Base-by-base conservation (phyloP, 1,284 basidiomycete genomes). In the Ganoderma sinense region DNA sequence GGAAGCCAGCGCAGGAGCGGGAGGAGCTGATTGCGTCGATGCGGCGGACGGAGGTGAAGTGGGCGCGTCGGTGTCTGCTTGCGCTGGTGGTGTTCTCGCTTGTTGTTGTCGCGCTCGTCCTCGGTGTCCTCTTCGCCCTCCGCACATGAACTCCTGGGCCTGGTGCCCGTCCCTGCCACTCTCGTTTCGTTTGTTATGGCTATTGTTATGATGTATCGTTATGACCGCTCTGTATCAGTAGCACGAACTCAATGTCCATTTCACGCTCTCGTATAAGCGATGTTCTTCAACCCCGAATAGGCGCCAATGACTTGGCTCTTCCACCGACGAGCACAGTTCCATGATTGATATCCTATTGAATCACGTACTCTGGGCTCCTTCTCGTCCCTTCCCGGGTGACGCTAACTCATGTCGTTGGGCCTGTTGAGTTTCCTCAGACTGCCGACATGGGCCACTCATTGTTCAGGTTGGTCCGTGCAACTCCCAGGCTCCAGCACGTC, bases 21-120 rank as follows among this genome's bases (percentile, higher is more conserved):
- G 69, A 75, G 65, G 77, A 80, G 68, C 72, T 84, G 31, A 74
- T 85, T 36, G 73, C 70, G 23, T 74, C 78, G 61, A 79, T 85
- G 80, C 77, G 82, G 58, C 71, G 69, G 14, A 74, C 80, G 5
- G 84, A 85, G 65, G 53, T 72, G 20, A 84, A 84, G 65, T 85
- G 84, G 84, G 83, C 83, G 14, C 79, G 77, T 66, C 80, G 84
- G 10, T 84, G 84, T 72, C 75, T 84, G 16, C 40, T 36, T 40
- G 68, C 68, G 4, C 64, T 69, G 48, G 18, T 36, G 43, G 31
- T 62, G 29, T 43, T 59, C 26, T 31, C 36, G 14, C 59, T 69
- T 53, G n/a, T 62, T 8, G 36, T 53, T 1, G 40, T 41, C 16
- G 64, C 64, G 0, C 16, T 69, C 64, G 59, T 65, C 6, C 48